Percentiles rank a stretch among this genome's conserved stretches.
Evolutionary conservation across 768 basidiomycete genomes (phyloP).

Genomic region (Guyanaporus albipodus): DNA sequence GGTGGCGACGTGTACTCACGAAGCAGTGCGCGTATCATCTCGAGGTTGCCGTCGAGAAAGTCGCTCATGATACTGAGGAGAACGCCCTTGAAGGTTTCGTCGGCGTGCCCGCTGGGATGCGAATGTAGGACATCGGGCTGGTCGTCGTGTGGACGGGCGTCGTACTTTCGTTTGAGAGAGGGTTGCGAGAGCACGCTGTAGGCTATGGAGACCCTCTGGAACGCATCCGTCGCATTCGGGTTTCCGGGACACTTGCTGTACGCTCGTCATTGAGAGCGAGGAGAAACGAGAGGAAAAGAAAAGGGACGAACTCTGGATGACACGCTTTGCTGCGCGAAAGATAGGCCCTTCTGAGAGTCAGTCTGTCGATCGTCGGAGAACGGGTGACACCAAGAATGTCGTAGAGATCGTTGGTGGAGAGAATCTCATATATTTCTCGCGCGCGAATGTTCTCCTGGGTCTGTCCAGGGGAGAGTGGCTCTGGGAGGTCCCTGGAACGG

Average conservation of each 20-base stretch:
- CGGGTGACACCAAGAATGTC: constrained; percentile 63
- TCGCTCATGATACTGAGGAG: constrained; percentile 74
- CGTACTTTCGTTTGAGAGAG: constrained; percentile 63
- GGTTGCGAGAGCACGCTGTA: constrained; percentile 79
- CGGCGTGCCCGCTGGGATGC: constrained; percentile 53
- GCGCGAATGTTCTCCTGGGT: constrained; percentile 10
- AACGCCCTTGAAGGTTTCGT: constrained; percentile 77
- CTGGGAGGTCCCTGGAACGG: constrained; percentile 9
- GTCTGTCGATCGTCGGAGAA: constrained; percentile 49
- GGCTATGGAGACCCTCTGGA: constrained; percentile 83
- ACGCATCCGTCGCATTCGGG: constrained; percentile 75
- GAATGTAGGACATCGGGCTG: constrained; percentile 49
- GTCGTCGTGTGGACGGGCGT: constrained; percentile 46
- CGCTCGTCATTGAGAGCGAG: constrained; percentile 1
- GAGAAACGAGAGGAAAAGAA: neutral
- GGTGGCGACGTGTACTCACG: constrained; percentile 40
- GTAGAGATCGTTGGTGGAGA: constrained; percentile 66
- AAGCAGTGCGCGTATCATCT: constrained; percentile 72
- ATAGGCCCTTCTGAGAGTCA: constrained; percentile 70
- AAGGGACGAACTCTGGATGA: constrained; percentile 74
- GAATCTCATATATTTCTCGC: constrained; percentile 40
- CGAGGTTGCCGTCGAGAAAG: constrained; percentile 83
- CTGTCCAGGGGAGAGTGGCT: constrained; percentile 1
- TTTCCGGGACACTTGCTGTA: constrained; percentile 73
- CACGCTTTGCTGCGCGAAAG: constrained; percentile 70